Base-by-base conservation (phyloP, 371 early-diverging fungal genomes). In the Apophysomyces ossiformis region DNA sequence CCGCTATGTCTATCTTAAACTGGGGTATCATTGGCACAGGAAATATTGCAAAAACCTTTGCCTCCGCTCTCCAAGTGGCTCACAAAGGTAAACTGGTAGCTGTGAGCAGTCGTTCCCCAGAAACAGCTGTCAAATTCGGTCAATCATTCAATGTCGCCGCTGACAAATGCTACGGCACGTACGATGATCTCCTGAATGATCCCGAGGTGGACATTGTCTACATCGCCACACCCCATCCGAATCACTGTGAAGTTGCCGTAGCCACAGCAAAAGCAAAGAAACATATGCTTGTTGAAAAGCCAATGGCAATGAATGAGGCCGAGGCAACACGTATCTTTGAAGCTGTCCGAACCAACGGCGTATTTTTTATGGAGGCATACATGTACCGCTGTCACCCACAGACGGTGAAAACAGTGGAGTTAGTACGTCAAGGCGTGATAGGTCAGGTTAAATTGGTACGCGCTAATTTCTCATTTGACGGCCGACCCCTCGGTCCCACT, bases 11-110 rank as follows among this genome's bases (percentile, higher is more conserved):
- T 11, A 26, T 50, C 54, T 68, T 78, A 13, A 67, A 66, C 59
- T 83, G 83, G 83, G 83, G 83, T 66, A 83, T 83, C 60, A 65
- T 78, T 50, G 83, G 83, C 36, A 83, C 83, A 11, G 83, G 83
- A 36, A 75, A 72, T 43, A 83, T 83, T 70, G 83, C 83, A 37
- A 73, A 76, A 46, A 72, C 75, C 36, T 83, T 83, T 71, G 80
- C 83, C 18, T 69, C 43, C 2, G 80, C 73, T 5, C 61, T 83
- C 13, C 56, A 74, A 46, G 69, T 58, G 0, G 57, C 80, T 12
- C 60, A 70, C n/a, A 73, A 70, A 18, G 74, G 75, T 4, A 26
- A 45, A 11, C 69, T 83, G 3, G 78, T 75, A 2, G 83, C 80
- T 9, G 75, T 83, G 3, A 78, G 80, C 7, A 83, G 83, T 65